Percentiles rank a stretch among this genome's conserved stretches.
These are phyloP conservation scores for Globisporangium abappressorium DNA, from an alignment of 352 stramenopile species.

Conservation along the genomic window DNA sequence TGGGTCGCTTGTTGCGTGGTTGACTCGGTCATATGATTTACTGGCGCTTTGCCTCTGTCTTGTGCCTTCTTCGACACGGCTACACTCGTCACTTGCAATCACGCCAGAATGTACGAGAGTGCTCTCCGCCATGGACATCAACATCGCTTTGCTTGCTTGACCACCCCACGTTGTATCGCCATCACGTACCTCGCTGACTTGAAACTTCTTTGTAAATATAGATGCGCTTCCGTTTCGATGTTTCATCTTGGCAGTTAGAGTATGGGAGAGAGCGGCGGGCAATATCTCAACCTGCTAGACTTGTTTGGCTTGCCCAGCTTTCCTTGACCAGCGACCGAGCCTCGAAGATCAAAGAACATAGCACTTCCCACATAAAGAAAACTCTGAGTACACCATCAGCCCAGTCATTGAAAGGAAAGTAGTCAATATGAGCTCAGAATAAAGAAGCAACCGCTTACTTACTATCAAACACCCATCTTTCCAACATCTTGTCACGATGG, in stretches of 20 bases:
- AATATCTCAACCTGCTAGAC: background rate
- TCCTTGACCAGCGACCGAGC: background rate
- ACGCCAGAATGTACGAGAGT: background rate
- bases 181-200: background rate
- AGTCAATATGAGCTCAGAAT: background rate
- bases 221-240: background rate
- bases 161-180: background rate
- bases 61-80: background rate
- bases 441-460: background rate
- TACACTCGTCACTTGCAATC: background rate
- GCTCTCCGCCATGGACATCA: constrained; percentile 2
- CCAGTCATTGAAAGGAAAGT: background rate
- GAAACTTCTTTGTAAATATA: constrained; percentile 4
- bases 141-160: background rate
- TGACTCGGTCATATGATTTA: background rate
- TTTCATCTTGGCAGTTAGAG: constrained; percentile 5
- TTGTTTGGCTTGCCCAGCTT: background rate
- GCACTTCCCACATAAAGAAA: background rate
- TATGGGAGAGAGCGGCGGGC: background rate
- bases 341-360: background rate
- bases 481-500: background rate
- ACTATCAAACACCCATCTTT: background rate
- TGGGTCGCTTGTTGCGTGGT: background rate
- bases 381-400: background rate
- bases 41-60: background rate